Base-by-base conservation (phyloP, 495 filamentous ascomycete species). In the Eremomyces bilateralis region DNA sequence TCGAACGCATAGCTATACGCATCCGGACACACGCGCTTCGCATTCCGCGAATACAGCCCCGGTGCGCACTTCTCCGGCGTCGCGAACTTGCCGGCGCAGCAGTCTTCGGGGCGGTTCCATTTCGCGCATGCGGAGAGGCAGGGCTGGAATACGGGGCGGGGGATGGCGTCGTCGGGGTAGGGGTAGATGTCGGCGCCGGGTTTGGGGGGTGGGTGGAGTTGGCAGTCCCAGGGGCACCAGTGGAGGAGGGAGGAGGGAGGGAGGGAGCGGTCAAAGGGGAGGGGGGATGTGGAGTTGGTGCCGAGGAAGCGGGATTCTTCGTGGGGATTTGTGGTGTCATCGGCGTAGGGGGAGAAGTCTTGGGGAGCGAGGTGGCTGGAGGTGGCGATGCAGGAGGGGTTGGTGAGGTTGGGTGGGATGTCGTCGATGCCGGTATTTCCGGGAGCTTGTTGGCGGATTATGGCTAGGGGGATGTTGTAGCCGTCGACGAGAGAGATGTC, bases 401-500 rank as follows among this genome's bases (percentile, higher is more conserved):
- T 81, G 13, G 69, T 76, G n/a, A 79, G 58, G 44, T 77, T 78
- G 3, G 73, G 72, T 11, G 74, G 72, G 40, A 81, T 67, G 40
- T 63, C 62, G 28, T 53, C 44, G 13, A 68, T 47, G 10, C 53
- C 57, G 5, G 57, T 53, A 48, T 74, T 68, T 20, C 45, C 53
- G 57, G 60, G 20, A 58, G 71, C 31, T 28, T 8, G 8, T 65
- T 58, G 47, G 62, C 72, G 35, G 16, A 74, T 56, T 37, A 85
- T 70, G 19, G 59, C 73, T 34, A 85, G 42, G 4, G 76, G 75
- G 5, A 84, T 53, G 50, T 84, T 83, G 61, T 84, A 83, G 27
- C 80, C 79, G 49, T 85, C 79, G 19, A 85, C 79, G 21, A 84
- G 64, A 21, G 76, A 80, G 39, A 85, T 76, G 52, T 85, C 80